Percentiles rank a stretch among this genome's conserved stretches.
Conservation (phyloP, 179 eudicot species). For the Camellia oleifera region DNA sequence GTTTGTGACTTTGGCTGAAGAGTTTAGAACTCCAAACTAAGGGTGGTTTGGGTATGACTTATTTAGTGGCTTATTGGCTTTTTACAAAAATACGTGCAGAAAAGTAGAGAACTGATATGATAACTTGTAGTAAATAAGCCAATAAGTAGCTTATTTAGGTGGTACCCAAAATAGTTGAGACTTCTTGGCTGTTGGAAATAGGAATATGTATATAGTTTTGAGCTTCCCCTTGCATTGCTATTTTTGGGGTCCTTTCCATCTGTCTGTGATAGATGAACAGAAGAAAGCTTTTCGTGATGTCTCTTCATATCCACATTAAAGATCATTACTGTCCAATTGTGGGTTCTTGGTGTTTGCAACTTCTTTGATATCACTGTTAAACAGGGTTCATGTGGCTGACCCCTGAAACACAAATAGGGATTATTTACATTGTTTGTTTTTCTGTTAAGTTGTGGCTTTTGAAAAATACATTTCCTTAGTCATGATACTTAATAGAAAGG, state of each 20-base stretch:
- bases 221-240: not conserved
- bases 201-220: not conserved
- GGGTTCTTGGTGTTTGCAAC: not conserved
- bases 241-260: not conserved
- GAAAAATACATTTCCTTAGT: not conserved
- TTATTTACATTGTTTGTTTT: not conserved
- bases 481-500: not conserved
- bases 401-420: not conserved
- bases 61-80: too few species aligned
- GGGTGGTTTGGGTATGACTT: too few species aligned
- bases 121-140: too few species aligned
- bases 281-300: constrained; percentile 6
- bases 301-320: not conserved
- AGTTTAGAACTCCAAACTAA: not conserved
- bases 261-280: not conserved
- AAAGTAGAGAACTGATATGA: too few species aligned
- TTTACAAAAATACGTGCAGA: too few species aligned
- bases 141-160: not conserved
- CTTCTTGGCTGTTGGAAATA: constrained; percentile 7
- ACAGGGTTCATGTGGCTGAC: not conserved
- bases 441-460: not conserved
- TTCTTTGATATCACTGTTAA: not conserved
- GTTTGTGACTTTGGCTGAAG: not conserved
- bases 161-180: not conserved
- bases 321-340: not conserved